Conservation (phyloP, 2,329 filamentous ascomycete genomes). For the Talaromyces sp. region DNA sequence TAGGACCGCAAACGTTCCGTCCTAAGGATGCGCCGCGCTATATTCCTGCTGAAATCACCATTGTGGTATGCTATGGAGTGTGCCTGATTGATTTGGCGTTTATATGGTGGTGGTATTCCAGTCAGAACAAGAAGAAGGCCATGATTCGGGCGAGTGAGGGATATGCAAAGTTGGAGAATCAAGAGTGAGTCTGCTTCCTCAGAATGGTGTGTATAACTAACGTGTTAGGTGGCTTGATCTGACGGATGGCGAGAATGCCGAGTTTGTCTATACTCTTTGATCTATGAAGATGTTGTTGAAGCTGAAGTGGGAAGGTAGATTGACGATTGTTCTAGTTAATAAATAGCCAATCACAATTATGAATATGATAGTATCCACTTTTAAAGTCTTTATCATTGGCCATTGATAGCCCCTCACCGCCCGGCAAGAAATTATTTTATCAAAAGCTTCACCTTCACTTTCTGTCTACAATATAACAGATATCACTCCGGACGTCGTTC, state of each 20-base stretch:
- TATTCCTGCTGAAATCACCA: slow-evolving; percentile 61
- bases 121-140: slow-evolving; percentile 60
- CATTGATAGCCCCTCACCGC: slow-evolving; percentile 1
- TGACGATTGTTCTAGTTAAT: neutral
- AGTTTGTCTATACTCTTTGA: slow-evolving; percentile 60
- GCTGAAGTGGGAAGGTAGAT: neutral
- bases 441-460: neutral
- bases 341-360: neutral
- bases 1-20: slow-evolving; percentile 56
- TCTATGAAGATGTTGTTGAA: neutral
- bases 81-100: slow-evolving; percentile 56
- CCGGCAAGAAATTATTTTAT: slow-evolving; percentile 10
- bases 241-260: slow-evolving; percentile 63
- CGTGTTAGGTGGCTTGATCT: slow-evolving; percentile 53
- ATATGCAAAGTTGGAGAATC: slow-evolving; percentile 62
- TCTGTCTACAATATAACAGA: neutral
- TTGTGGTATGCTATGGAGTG: slow-evolving; percentile 57
- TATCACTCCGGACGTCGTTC: neutral
- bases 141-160: slow-evolving; percentile 49
- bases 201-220: neutral
- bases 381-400: neutral
- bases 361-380: neutral
- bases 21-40: slow-evolving; percentile 58
- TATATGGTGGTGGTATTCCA: slow-evolving; percentile 60
- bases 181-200: slow-evolving; percentile 49